Base-by-base conservation (phyloP, 1,284 basidiomycete genomes). In the Fomitopsis palustris region DNA sequence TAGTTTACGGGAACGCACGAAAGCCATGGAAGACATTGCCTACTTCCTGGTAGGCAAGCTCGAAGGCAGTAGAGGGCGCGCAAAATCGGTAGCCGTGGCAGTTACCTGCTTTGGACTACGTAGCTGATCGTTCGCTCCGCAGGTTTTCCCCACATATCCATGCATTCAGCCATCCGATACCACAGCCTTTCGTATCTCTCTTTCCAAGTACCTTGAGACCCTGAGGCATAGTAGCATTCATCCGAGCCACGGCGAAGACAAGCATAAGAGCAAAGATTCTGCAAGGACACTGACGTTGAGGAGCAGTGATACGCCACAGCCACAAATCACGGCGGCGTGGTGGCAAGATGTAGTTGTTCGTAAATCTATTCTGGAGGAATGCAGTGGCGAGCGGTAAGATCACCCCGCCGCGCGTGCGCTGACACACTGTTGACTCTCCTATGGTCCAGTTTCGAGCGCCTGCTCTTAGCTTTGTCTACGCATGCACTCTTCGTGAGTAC, bases 261-360 rank as follows among this genome's bases (percentile, higher is more conserved):
- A 53, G 54, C 59, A 52, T 25, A 62, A 65, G 35, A 56, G 25
- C 7, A 55, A 59, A 49, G 61, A 45, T 62, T 14, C 6, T 8
- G 8, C 35, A 37, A 4, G 35, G 23, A 57, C 17, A 43, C 52
- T 14, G 60, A 57, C 60, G 61, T 33, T 53, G 64, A 56, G 52
- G 52, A 16, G 59, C 57, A 27, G 42, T 38, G 23, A 17, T 19
- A 47, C 9, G 56, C 47, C 37, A 21, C 47, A 55, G 35, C 35
- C 35, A 37, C 35, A 16, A 60, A 57, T 54, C 55, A 56, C 16
- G 73, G 35, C 74, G 2, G 77, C 73, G 74, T 83, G 81, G 81
- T 83, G 81, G 82, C 80, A 75, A 65, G 78, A 82, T 56, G 75
- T 83, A 1, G 72, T 82, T 6, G 79, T 82, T 4, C 75, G 81